Base-by-base conservation (phyloP, 108 stramenopile species). In the Fistulifera pelliculosa region DNA sequence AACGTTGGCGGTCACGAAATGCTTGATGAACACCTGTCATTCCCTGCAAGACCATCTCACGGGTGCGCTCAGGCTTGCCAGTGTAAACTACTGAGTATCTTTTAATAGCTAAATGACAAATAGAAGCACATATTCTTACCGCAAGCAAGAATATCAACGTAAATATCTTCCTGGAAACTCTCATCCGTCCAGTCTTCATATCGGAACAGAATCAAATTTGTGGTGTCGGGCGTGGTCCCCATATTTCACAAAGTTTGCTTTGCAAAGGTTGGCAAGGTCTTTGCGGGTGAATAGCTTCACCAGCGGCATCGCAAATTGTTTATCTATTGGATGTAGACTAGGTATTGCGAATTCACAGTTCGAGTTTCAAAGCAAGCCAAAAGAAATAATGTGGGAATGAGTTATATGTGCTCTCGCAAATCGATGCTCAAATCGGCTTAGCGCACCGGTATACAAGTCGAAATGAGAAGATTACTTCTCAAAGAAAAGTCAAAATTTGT, bases 151-250 rank as follows among this genome's bases (percentile, higher is more conserved):
- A 85, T 80, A 38, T 78, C 76, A 0, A 74, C 73, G 54, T 80
- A 86, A 51, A 61, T 56, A 68, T 86, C 85, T 60, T 86, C 85
- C 41, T 75, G 64, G 52, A 76, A 79, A 17, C 62, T 65, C 47
- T 85, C 84, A 25, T 78, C 75, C 8, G 84, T 85, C 84, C 84
- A 85, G 53, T 85, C 84, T 28, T 85, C 80, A 3, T 72, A 74
- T 1, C 80, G 72, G 24, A 65, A 55, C 27, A 81, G 59, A 23
- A 86, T 77, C 17, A 86, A 48, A 62, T 86, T 86, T 1, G 80
- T 81, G 16, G 80, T 81, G 50, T 69, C 54, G 16, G 85, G 85
- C 22, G 70, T 77, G 0, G 77, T 81, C 1, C 74, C 85, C 85
- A 86, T 21, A 86, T 79, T 7, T 52, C 41, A 51, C 85, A 86